Base-by-base conservation (phyloP, 306 rosid genomes). In the Rubus idaeus region DNA sequence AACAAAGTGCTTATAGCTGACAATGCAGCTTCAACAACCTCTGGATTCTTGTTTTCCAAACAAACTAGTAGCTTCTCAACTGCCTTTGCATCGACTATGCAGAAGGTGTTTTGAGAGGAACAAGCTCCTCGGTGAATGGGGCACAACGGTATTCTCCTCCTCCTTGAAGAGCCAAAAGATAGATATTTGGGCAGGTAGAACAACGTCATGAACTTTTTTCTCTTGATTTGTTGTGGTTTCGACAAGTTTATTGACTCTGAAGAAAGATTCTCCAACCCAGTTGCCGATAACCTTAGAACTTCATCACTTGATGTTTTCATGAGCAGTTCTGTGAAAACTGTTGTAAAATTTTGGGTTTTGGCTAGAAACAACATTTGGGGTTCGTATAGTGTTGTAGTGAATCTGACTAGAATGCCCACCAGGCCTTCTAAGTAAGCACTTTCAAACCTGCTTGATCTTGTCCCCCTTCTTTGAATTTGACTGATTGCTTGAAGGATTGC, bases 251-350 rank as follows among this genome's bases (percentile, higher is more conserved):
- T 63, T 12, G 91, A 84, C 49, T 79, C 82, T 30, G 57, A 68
- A 14, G 91, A 87, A 49, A 87, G 87, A 75, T 85, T 85, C 85
- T 73, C 87, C 78, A 87, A 61, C 76, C 84, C 89, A 42, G 72
- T 75, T 53, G 89, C 89, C 11, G 91, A 82, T 75, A 82, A 75
- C 86, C 76, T 84, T 76, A 68, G 90, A 21, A 87, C 85, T 70
- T 87, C 85, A 41, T 87, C 82, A 60, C 85, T 80, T 20, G 82
- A 77, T 49, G 85, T 71, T 64, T 53, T 68, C 52, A 23, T 30
- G 16, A 87, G 85, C 49, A 87, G 76, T 41, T 80, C 88, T 9
- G 83, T 71, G 75, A 87, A 84, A 30, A 80, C 71, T 55, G 70
- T 14, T 3, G 91, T 80, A 21, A 87, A 82, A n/a, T 82, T 75